Conservation (phyloP, 2,329 filamentous ascomycete genomes). For the Colletotrichum sp. region DNA sequence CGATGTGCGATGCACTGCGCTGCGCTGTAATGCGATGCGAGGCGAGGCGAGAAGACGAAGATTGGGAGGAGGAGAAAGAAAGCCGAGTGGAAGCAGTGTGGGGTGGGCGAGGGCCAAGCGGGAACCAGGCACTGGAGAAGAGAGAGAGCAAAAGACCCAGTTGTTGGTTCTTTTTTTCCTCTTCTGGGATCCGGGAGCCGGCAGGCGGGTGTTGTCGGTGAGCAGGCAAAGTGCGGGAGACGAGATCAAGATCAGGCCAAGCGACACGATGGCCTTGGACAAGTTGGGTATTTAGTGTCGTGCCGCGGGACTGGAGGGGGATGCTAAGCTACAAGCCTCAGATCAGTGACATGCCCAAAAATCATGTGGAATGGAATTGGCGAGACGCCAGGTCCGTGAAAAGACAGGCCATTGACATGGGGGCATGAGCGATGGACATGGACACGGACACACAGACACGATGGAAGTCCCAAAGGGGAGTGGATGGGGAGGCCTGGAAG, state of each 20-base stretch:
- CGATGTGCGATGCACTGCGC: not conserved
- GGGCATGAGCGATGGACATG: not conserved
- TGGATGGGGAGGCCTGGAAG: not conserved
- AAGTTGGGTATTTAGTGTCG: not conserved
- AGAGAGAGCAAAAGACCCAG: not conserved
- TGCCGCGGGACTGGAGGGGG: not conserved
- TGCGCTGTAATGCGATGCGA: not conserved
- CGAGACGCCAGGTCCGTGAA: not conserved
- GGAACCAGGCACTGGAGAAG: not conserved
- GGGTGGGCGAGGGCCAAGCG: not conserved
- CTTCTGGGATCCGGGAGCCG: not conserved
- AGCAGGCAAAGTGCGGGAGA: not conserved
- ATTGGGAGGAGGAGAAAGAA: not conserved
- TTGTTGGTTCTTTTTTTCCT: not conserved
- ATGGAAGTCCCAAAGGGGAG: not conserved
- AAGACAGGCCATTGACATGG: not conserved
- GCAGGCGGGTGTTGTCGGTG: slow-evolving; percentile 3
- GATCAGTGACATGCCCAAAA: slow-evolving; percentile 11
- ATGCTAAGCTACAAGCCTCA: slow-evolving; percentile 12
- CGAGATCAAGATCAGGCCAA: not conserved
- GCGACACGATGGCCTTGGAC: not conserved
- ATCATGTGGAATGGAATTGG: slow-evolving; percentile 12
- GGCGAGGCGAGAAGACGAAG: not conserved
- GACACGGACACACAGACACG: slow-evolving; percentile 3
- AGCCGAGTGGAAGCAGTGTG: not conserved